Conservation (phyloP, 2,329 filamentous ascomycete species). For the Sphaerostilbella broomeana region DNA sequence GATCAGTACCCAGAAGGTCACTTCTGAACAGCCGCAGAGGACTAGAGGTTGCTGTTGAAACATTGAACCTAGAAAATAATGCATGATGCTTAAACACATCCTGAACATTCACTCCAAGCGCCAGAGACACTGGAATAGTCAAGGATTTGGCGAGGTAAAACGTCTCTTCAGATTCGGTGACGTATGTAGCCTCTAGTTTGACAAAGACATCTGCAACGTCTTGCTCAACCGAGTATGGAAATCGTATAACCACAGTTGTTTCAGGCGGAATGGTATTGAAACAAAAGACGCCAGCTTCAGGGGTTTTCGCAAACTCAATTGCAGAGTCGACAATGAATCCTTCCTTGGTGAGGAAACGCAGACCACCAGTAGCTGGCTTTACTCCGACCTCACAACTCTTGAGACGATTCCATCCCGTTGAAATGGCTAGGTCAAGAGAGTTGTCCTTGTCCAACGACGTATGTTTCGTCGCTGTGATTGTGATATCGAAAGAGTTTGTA, state of each 20-base stretch:
- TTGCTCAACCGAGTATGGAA: constrained; percentile 81
- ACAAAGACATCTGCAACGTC: constrained; percentile 64
- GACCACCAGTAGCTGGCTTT: constrained; percentile 57
- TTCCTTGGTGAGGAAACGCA: constrained; percentile 57
- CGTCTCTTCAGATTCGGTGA: constrained; percentile 53
- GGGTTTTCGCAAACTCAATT: constrained; percentile 40
- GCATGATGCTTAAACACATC: constrained; percentile 82
- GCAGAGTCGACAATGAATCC: constrained; percentile 41
- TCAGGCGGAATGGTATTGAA: constrained; percentile 42
- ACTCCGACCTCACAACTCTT: constrained; percentile 53
- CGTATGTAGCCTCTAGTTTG: constrained; percentile 69
- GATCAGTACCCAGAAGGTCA: constrained; percentile 58
- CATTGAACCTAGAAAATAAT: constrained; percentile 84
- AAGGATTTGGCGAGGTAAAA: constrained; percentile 41
- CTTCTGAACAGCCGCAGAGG: constrained; percentile 70
- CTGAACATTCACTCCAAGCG: constrained; percentile 91
- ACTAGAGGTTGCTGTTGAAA: constrained; percentile 69
- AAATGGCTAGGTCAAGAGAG: constrained; percentile 66
- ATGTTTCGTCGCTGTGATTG: constrained; percentile 57
- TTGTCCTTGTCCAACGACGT: constrained; percentile 77
- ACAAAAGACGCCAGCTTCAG: constrained; percentile 47
- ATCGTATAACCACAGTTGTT: constrained; percentile 50
- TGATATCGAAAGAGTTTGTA: constrained; percentile 59
- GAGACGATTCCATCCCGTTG: constrained; percentile 67
- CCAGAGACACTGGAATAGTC: constrained; percentile 65